These are phyloP conservation scores for Phytophthora colocasiae DNA, from an alignment of 352 stramenopile species.

Conservation along the genomic window DNA sequence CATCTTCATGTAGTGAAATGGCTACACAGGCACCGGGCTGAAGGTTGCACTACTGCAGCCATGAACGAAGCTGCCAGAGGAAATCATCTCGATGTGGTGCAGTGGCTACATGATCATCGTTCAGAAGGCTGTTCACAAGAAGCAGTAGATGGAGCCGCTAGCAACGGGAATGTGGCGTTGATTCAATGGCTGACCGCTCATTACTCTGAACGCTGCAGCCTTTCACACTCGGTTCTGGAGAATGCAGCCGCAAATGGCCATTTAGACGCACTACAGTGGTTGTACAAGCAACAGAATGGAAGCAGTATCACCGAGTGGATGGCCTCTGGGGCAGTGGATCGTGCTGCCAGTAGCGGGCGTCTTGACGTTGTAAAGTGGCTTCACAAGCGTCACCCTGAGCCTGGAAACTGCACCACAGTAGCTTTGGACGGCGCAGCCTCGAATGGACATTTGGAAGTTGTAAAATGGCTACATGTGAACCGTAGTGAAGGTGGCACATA, in stretches of 20 bases:
- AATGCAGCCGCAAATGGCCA: constrained; percentile 27
- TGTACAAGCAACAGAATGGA: constrained; percentile 16
- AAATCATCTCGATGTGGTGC: constrained; percentile 28
- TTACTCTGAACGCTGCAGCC: constrained; percentile 14
- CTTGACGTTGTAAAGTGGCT: constrained; percentile 44
- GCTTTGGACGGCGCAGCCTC: constrained; percentile 43
- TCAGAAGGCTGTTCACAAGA: constrained; percentile 23
- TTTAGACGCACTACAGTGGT: constrained; percentile 20
- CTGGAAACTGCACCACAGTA: constrained; percentile 32
- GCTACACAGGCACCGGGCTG: constrained; percentile 33
- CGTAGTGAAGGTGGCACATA: constrained; percentile 38
- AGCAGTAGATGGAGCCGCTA: constrained; percentile 21
- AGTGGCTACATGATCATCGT: constrained; percentile 36
- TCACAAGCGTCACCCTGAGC: constrained; percentile 30
- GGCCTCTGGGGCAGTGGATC: constrained; percentile 39
- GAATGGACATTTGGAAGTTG: constrained; percentile 34
- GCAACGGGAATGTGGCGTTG: constrained; percentile 15
- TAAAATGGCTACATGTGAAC: constrained; percentile 39
- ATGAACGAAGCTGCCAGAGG: constrained; percentile 38
- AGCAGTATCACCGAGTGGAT: constrained; percentile 15
- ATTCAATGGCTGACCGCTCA: constrained; percentile 38
- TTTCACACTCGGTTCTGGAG: constrained; percentile 20
- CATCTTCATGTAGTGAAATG: constrained; percentile 45
- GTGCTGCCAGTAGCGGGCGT: constrained; percentile 36
- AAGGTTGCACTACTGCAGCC: constrained; percentile 39